These are phyloP conservation scores for Trametes cubensis DNA, from an alignment of 768 basidiomycete genomes.

Conservation along the genomic window DNA sequence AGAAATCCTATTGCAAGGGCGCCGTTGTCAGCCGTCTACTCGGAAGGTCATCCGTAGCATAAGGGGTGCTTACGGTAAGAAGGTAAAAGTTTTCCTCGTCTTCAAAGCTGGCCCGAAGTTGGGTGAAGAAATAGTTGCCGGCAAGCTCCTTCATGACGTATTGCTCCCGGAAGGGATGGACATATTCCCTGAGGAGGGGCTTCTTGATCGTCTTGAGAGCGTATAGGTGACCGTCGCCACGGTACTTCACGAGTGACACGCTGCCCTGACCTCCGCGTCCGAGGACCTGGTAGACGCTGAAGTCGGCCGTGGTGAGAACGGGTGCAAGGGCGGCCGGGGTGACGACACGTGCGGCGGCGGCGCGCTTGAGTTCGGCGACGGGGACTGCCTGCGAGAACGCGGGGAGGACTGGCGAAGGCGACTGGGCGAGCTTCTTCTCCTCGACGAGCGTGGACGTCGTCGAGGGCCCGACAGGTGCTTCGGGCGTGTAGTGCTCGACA, in stretches of 20 bases:
- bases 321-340: background rate
- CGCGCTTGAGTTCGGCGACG: conserved; percentile 1
- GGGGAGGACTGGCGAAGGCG: background rate
- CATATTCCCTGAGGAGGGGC: background rate
- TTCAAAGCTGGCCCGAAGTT: conserved; percentile 17
- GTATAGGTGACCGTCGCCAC: conserved; percentile 5
- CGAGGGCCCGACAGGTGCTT: background rate
- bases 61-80: conserved; percentile 3
- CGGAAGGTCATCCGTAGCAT: background rate
- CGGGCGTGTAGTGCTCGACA: conserved; percentile 2
- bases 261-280: conserved; percentile 23
- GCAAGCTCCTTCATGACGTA: conserved; percentile 5
- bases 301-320: conserved; percentile 14
- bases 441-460: conserved; percentile 8
- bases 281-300: conserved; percentile 19
- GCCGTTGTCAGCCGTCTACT: background rate
- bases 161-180: conserved; percentile 8
- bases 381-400: background rate
- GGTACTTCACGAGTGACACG: conserved; percentile 24
- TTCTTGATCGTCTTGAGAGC: conserved; percentile 28
- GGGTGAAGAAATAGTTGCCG: conserved; percentile 3
- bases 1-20: background rate
- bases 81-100: conserved; percentile 18
- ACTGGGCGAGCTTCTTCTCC: conserved; percentile 4
- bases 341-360: conserved; percentile 1